These are phyloP conservation scores for Harringtonia lauricola DNA, from an alignment of 2,329 filamentous ascomycete species.

Conservation along the genomic window DNA sequence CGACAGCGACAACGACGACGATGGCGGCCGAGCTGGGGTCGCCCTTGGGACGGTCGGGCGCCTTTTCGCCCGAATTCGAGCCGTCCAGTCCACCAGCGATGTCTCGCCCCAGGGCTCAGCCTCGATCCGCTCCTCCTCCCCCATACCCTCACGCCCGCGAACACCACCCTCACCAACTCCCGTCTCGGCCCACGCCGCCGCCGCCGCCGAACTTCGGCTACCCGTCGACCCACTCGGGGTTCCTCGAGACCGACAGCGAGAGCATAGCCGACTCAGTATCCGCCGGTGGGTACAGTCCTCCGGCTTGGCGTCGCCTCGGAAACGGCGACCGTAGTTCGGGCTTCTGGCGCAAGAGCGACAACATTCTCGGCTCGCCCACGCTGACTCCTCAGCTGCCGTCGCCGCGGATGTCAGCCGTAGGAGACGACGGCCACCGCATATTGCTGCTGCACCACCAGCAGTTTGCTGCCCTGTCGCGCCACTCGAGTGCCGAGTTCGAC, in stretches of 20 bases:
- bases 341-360: conserved; percentile 49
- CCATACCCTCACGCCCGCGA: neutral
- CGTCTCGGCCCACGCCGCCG: neutral
- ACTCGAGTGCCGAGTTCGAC: conserved; percentile 23
- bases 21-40: conserved; percentile 10
- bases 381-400: conserved; percentile 1
- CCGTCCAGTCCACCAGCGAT: conserved; percentile 24
- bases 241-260: conserved; percentile 26
- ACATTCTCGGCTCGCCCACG: conserved; percentile 32
- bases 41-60: conserved; percentile 31
- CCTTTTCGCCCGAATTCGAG: conserved; percentile 43
- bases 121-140: neutral
- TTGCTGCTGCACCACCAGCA: neutral
- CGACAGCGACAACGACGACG: conserved; percentile 14
- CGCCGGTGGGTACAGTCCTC: conserved; percentile 47
- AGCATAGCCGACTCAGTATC: conserved; percentile 33
- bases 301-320: conserved; percentile 49
- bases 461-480: conserved; percentile 11
- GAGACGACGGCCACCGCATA: neutral
- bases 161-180: neutral
- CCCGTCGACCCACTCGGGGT: conserved; percentile 30
- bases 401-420: neutral
- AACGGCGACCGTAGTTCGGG: conserved; percentile 47
- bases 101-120: no score
- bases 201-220: conserved; percentile 21